phyloP scores from a whole-genome alignment of 2,329 filamentous ascomycete genomes.

The Paraphaeosphaeria sporulosa region DNA sequence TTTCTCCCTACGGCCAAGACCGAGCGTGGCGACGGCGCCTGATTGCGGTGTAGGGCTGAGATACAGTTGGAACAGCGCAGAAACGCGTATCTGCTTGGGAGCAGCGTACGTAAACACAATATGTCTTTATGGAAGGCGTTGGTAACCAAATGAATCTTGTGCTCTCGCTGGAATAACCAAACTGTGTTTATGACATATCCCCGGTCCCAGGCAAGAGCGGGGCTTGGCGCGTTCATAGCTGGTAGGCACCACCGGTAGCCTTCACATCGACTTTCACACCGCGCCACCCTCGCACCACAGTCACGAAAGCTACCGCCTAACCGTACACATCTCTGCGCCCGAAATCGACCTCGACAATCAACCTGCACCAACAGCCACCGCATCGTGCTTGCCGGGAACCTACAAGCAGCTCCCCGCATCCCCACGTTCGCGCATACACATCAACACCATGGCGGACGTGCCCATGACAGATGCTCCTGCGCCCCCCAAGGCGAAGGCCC shows the following conservation, averaged over 20 bases:
- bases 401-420: slow-evolving; percentile 26
- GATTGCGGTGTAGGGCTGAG: slow-evolving; percentile 32
- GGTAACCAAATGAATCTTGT: not conserved
- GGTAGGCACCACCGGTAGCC: slow-evolving; percentile 9
- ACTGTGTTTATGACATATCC: not conserved
- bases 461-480: slow-evolving; percentile 87
- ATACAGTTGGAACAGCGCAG: slow-evolving; percentile 10
- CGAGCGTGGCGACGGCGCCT: slow-evolving; percentile 22
- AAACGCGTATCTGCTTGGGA: not conserved
- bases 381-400: not conserved
- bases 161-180: not conserved
- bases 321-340: slow-evolving; percentile 14
- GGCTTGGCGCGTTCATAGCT: slow-evolving; percentile 4
- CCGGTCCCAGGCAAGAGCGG: slow-evolving; percentile 5
- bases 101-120: not conserved
- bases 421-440: slow-evolving; percentile 29
- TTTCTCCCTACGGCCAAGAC: slow-evolving; percentile 10
- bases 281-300: not conserved
- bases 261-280: slow-evolving; percentile 1
- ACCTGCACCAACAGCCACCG: not conserved
- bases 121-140: not conserved
- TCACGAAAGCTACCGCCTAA: not conserved
- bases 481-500: slow-evolving; percentile 59
- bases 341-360: too few species aligned
- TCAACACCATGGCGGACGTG: slow-evolving; percentile 81